Evolutionary conservation across 2,329 filamentous ascomycete genomes (phyloP), one percentile per base, ranked within the genome.

Genomic region (Zasmidium citrigriseum): DNA sequence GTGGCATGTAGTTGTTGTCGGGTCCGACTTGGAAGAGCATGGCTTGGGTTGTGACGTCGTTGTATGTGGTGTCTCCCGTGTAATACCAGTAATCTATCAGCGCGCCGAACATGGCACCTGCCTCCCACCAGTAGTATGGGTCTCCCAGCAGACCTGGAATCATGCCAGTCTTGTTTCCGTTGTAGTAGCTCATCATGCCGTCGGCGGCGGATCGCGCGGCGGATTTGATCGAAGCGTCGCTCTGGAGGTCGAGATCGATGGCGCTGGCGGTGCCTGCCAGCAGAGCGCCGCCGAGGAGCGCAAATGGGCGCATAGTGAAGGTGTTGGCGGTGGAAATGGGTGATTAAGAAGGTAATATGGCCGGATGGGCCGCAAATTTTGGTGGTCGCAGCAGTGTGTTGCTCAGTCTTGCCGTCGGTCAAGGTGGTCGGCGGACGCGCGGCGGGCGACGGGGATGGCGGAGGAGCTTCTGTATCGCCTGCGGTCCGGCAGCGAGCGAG

Each of bases 71-170:
- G 72, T 90, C 88, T 60, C 86, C 86, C 0, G 87, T 90, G 56
- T 83, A 80, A 60, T 86, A 83, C 84, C 86, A 88, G 73, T 90
- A 90, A 72, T 90, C 86, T 46, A 90, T 78, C 65, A 89, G 77
- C 0, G 85, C 83, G 61, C 86, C 85, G 80, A 88, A 89, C 75
- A 91, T 73, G 45, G 70, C 72, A n/a, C 72, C 72, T 11, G 85
- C 85, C 70, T 90, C 85, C 88, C 88, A 91, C 88, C 88, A 91
- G 78, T 89, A 90, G 71, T 87, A 88, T 63, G 87, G 87, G 10
- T 80, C 72, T 2, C 86, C 84, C 27, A 92, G 76, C 55, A 82
- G 74, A 48, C 83, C 83, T 9, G 81, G 81, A 20, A 79, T 79
- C 9, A 76, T 74, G 16, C 80, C 80, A 1, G 80, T 77, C 48